A percentile compares a stretch with the other conserved stretches of the same genome.
These are phyloP conservation scores for Aspergillus piperis DNA, from an alignment of 2,329 filamentous ascomycete species.

Conservation along the genomic window DNA sequence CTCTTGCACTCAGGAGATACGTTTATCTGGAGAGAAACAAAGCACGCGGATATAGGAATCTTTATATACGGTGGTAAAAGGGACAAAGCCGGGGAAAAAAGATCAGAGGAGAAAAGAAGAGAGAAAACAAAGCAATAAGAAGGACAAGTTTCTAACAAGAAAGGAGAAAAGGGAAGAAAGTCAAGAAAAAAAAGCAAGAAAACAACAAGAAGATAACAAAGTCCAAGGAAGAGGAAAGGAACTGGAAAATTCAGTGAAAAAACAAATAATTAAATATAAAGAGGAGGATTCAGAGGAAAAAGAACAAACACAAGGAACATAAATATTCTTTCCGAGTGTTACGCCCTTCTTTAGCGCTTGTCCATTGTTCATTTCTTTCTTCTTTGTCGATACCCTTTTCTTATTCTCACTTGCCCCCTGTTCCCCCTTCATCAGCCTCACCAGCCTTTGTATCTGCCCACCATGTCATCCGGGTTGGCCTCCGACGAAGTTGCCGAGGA, in stretches of 20 bases:
- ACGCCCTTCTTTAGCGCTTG: background rate
- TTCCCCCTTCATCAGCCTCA: conserved; percentile 11
- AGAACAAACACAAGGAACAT: background rate
- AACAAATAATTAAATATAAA: conserved; percentile 1
- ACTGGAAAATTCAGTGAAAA: conserved; percentile 17
- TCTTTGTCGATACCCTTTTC: conserved; percentile 1
- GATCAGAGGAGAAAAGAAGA: conserved; percentile 21
- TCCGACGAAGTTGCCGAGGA: conserved; percentile 91
- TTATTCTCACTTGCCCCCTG: conserved; percentile 13
- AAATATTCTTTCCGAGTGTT: conserved; percentile 12
- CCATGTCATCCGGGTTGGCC: conserved; percentile 62
- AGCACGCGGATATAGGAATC: conserved; percentile 25
- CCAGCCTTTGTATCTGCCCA: conserved; percentile 39
- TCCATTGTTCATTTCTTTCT: background rate
- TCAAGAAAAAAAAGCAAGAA: conserved; percentile 10
- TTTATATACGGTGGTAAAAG: conserved; percentile 21
- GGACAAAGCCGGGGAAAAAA: conserved; percentile 19
- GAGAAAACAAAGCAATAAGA: conserved; percentile 20
- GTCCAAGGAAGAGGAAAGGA: conserved; percentile 17
- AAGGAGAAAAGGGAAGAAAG: conserved; percentile 15
- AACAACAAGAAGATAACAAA: conserved; percentile 6
- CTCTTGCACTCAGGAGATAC: conserved; percentile 35
- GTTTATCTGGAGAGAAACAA: conserved; percentile 22
- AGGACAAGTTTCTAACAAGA: conserved; percentile 13
- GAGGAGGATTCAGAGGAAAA: too few species aligned